These are phyloP conservation scores for Letharia columbiana DNA, from an alignment of 495 filamentous ascomycete species.

Conservation along the genomic window DNA sequence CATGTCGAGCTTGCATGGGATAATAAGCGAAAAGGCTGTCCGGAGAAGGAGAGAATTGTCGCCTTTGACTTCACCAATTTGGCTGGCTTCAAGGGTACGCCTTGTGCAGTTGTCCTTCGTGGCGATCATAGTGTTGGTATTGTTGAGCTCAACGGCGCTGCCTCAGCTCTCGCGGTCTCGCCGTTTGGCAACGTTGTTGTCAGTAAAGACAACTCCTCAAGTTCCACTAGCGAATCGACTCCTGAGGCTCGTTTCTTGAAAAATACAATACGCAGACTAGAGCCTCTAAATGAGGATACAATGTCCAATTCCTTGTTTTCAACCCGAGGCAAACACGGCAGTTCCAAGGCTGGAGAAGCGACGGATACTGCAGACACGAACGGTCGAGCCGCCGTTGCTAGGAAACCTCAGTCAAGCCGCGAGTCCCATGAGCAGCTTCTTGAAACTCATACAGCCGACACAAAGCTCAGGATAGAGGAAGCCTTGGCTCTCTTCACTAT, in stretches of 20 bases:
- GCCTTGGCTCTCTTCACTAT: slow-evolving; percentile 39
- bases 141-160: slow-evolving; percentile 51
- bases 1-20: slow-evolving; percentile 40
- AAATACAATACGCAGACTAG: not conserved
- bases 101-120: slow-evolving; percentile 58
- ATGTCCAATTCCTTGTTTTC: not conserved
- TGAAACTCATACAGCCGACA: slow-evolving; percentile 27
- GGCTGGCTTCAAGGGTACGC: slow-evolving; percentile 47
- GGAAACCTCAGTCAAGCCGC: slow-evolving; percentile 33
- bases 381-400: not conserved
- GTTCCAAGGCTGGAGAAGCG: not conserved
- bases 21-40: slow-evolving; percentile 35
- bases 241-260: slow-evolving; percentile 7
- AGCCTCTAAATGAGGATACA: not conserved
- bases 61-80: slow-evolving; percentile 79
- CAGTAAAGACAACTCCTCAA: slow-evolving; percentile 22
- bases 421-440: slow-evolving; percentile 36
- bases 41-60: slow-evolving; percentile 59
- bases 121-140: slow-evolving; percentile 61
- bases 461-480: slow-evolving; percentile 32
- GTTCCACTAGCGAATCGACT: not conserved
- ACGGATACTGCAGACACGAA: not conserved
- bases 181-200: slow-evolving; percentile 36
- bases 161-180: slow-evolving; percentile 41
- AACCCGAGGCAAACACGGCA: not conserved